Evolutionary conservation across 202 grass and related monocot genomes (phyloP), one percentile per base, ranked within the genome.

Genomic region (Panicum hallii): DNA sequence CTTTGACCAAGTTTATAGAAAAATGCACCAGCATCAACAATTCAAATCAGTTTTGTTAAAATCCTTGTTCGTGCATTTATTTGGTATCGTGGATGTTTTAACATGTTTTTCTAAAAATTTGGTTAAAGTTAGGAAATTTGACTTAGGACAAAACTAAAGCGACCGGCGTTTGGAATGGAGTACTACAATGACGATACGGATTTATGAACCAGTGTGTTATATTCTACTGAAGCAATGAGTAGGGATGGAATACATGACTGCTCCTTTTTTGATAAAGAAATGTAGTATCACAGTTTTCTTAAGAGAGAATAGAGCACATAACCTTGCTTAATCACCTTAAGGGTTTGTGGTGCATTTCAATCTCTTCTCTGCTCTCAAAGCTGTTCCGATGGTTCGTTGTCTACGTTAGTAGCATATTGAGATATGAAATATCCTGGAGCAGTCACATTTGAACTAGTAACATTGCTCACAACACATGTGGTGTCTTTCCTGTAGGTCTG

Each of bases 401-500:
- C 26, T 26, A 26, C 26, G 26, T 26, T 26, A 26, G 26, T 41
- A 56, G 26, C 16, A 49, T 26, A 15, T 7, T 9, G n/a, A n/a
- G 47, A 56, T 70, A 2, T 54, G 56, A 43, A 82, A 47, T 67
- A 38, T 4, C 11, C 26, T 67, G 11, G 36, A 55, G 14, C 23
- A 38, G 66, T 66, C 13, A 15, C 16, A 23, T 80, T 70, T 63
- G 13, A 60, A 52, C 41, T 23, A 68, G 58, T 60, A 52, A 43
- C 47, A 36, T 65, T 83, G 63, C 81, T 90, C 42, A 87, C 70
- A 84, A 79, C 66, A 66, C 5, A 44, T 54, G 42, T 75, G 28
- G 55, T 67, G n/a, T 5, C 32, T 82, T 82, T 55, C 77, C 79
- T 82, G 38, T 78, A 97, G 94, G 94, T 94, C 40, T 97, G 89